Evolutionary conservation across 805 yeast genomes (phyloP), one percentile per base, ranked within the genome.

Genomic region (Kodamaea kakaduensis): DNA sequence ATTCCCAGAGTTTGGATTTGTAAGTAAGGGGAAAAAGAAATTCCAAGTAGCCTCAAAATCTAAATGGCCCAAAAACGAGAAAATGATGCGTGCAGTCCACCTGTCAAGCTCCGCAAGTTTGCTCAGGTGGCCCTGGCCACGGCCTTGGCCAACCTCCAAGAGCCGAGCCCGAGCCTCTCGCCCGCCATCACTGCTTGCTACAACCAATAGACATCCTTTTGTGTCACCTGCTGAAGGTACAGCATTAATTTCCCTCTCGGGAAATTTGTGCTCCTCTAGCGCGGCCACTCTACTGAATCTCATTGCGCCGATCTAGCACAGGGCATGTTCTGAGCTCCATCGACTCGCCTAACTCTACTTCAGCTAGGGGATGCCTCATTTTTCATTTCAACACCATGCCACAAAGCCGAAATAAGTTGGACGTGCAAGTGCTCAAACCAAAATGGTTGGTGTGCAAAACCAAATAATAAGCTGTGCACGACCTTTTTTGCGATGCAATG

Each of bases 1-100:
- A 26, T 26, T 26, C 19, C 29, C 29, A 26, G 29, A 26, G 29
- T 26, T 26, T 26, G 29, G 29, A 16, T 26, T 8, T 8, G 29
- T 26, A 13, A 5, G 29, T 6, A 26, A 13, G 9, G 6, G 5
- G 17, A 26, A 26, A 26, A 26, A 26, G 29, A 26, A 26, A 26
- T 26, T 26, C 16, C 15, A 16, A 7, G 29, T 16, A 26, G 17
- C 29, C 17, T 3, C 19, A 26, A 26, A 26, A 10, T 3, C 19
- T 10, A 9, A 12, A 26, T 15, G 12, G 28, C 28, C 28, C 28
- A 23, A 9, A 19, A 19, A 19, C 9, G 22, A n/a, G n/a, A n/a
- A n/a, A n/a, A n/a, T n/a, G n/a, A n/a, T n/a, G n/a, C n/a, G n/a
- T n/a, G n/a, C n/a, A n/a, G n/a, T n/a, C n/a, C n/a, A n/a, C n/a